Base-by-base conservation (phyloP, 495 filamentous ascomycete species). In the Trichocladium uniseriatum region DNA sequence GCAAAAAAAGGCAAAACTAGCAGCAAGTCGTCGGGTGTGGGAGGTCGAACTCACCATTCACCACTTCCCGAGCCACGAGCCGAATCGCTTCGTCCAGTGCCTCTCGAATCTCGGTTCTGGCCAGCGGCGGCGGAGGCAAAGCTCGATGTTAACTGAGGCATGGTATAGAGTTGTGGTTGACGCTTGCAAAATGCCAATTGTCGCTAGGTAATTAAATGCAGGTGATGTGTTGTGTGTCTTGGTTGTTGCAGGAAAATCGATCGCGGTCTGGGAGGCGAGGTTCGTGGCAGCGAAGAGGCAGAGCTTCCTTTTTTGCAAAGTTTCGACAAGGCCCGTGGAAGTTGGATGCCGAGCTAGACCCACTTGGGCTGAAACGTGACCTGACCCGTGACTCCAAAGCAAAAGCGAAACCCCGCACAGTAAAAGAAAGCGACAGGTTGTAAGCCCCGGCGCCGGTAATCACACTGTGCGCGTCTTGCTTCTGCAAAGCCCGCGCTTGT, bases 91-190 rank as follows among this genome's bases (percentile, higher is more conserved):
- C 60, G 50, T 52, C 56, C 56, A 40, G 42, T 49, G 42, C 55
- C 62, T 53, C 65, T 57, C 3, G 59, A 76, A 51, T 78, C 75
- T 60, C 73, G 70, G 56, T 70, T 79, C 68, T 86, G 84, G 63
- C 83, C 84, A 56, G 85, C 84, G 55, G 85, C 84, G 52, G 85
- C 84, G 56, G 84, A 86, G 62, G 85, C 85, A 74, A 89, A 89
- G 77, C 82, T 87, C 52, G 85, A 87, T 53, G 83, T 78, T 58
- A 88, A 78, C 80, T 64, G 83, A 80, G 83, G 77, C 85, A 89
- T 89, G 41, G 32, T 59, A 24, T 15, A 10, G 5, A n/a, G 13
- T n/a, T 31, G 40, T 22, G 13, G 22, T 15, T 13, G 37, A 31
- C 15, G 40, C 10, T 32, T 27, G 36, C 18, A 8, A 41, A 29